phyloP scores from a whole-genome alignment of 2,329 filamentous ascomycete genomes.

The Aspergillus caelatus region DNA sequence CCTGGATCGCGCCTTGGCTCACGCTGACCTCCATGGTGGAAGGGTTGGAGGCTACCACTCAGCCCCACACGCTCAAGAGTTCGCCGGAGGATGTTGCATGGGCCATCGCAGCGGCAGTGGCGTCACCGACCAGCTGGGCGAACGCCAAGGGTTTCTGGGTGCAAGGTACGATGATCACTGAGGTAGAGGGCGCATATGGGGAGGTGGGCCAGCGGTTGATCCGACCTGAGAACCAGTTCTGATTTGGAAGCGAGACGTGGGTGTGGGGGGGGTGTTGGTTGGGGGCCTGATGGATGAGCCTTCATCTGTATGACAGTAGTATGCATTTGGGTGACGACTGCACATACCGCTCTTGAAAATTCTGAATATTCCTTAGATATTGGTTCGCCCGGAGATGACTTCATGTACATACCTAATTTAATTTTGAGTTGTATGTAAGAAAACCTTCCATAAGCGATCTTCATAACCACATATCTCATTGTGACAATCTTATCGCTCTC shows the following conservation, averaged over 20 bases:
- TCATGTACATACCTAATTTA: too few relatives aligned
- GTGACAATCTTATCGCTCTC: too few relatives aligned
- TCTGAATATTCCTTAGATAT: too few relatives aligned
- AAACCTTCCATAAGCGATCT: too few relatives aligned
- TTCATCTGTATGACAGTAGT: too few relatives aligned
- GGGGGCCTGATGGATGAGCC: too few relatives aligned
- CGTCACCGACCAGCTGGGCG: constrained; percentile 1
- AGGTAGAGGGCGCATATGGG: constrained; percentile 21
- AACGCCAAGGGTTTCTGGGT: constrained; percentile 26
- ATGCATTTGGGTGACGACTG: too few relatives aligned
- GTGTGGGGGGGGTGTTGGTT: too few relatives aligned
- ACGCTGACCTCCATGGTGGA: constrained; percentile 24
- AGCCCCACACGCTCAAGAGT: neutral
- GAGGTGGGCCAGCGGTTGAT: constrained; percentile 20
- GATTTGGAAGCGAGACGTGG: neutral
- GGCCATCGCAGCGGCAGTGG: constrained; percentile 18
- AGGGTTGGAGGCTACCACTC: neutral
- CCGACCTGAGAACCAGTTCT: constrained; percentile 17
- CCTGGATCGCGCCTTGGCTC: constrained; percentile 23
- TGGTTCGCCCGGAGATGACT: too few relatives aligned
- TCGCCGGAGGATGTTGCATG: constrained; percentile 19
- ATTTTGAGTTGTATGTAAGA: too few relatives aligned
- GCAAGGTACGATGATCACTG: constrained; percentile 19
- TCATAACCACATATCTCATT: too few relatives aligned
- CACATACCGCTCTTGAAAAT: too few relatives aligned